A percentile compares a stretch with the other conserved stretches of the same genome.
Conservation (phyloP, 2,329 filamentous ascomycete species). For the Didymella segeticola region DNA sequence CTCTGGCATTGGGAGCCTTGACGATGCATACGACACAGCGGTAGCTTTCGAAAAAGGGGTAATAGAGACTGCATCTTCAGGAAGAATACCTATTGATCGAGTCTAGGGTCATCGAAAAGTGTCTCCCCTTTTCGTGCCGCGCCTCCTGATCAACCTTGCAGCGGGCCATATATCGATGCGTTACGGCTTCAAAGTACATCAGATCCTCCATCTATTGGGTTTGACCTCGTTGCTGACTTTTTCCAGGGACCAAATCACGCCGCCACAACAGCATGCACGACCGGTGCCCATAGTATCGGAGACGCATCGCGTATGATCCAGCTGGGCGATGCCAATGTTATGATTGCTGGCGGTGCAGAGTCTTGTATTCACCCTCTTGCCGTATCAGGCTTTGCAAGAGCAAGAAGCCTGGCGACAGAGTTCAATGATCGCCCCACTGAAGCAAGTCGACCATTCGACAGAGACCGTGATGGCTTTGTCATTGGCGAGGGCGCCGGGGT, state of each 20-base stretch:
- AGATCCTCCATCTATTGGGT: not conserved
- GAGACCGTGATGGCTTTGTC: slow-evolving; percentile 81
- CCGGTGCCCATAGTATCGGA: slow-evolving; percentile 91
- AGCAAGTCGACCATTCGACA: slow-evolving; percentile 88
- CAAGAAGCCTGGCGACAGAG: slow-evolving; percentile 81
- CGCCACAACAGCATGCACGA: slow-evolving; percentile 93
- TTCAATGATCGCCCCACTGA: slow-evolving; percentile 75
- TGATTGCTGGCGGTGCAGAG: slow-evolving; percentile 95
- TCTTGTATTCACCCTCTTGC: slow-evolving; percentile 95
- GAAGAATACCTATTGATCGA: not conserved
- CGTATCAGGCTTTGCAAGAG: slow-evolving; percentile 88
- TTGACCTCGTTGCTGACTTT: slow-evolving; percentile 10
- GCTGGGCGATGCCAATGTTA: slow-evolving; percentile 90
- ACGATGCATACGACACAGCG: slow-evolving; percentile 86
- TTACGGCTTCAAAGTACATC: slow-evolving; percentile 72
- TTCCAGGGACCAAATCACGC: slow-evolving; percentile 84
- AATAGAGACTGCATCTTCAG: slow-evolving; percentile 40
- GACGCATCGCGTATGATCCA: slow-evolving; percentile 92
- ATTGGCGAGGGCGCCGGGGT: slow-evolving; percentile 92
- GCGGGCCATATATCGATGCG: slow-evolving; percentile 95
- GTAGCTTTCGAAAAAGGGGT: slow-evolving; percentile 77
- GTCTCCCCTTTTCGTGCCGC: slow-evolving; percentile 90
- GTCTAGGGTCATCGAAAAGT: slow-evolving; percentile 86
- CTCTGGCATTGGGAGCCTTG: slow-evolving; percentile 92
- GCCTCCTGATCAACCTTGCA: slow-evolving; percentile 91